Percentiles rank a stretch among this genome's conserved stretches.
phyloP scores from a whole-genome alignment of 179 eudicot genomes.

The Nepenthes alata region DNA sequence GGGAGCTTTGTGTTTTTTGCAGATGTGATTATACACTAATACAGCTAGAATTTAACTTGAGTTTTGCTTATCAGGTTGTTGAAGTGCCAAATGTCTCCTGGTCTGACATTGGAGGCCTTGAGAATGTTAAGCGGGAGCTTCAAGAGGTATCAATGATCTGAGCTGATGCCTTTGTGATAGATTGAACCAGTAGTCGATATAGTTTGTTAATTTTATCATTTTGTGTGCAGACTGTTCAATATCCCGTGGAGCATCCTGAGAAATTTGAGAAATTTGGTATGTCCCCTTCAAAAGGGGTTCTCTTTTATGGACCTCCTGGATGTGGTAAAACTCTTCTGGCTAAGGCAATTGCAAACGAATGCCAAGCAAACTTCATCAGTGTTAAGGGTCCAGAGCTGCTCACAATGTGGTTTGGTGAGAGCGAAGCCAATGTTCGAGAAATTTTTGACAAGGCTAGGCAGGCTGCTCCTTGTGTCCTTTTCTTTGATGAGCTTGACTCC shows the following conservation, averaged over 20 bases:
- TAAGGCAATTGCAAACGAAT: slow-evolving; percentile 85
- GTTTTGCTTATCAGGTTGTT: slow-evolving; percentile 36
- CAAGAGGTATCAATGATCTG: slow-evolving; percentile 46
- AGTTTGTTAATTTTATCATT: not conserved
- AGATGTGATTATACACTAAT: too few species aligned
- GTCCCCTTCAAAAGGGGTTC: slow-evolving; percentile 90
- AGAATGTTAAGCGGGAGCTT: slow-evolving; percentile 82
- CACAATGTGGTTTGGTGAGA: slow-evolving; percentile 94
- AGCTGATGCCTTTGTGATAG: not conserved
- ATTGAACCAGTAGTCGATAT: too few species aligned
- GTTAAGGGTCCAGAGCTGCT: slow-evolving; percentile 79
- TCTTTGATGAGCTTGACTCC: slow-evolving; percentile 82
- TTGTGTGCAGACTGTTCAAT: slow-evolving; percentile 66
- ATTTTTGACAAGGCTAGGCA: slow-evolving; percentile 80
- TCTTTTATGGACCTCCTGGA: slow-evolving; percentile 87
- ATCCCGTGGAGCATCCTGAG: slow-evolving; percentile 93
- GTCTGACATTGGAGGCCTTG: slow-evolving; percentile 90
- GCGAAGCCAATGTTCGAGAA: slow-evolving; percentile 86
- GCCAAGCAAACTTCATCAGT: slow-evolving; percentile 83
- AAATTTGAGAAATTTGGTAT: slow-evolving; percentile 87
- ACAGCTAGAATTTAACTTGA: too few species aligned
- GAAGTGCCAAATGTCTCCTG: slow-evolving; percentile 75
- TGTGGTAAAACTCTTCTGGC: slow-evolving; percentile 84
- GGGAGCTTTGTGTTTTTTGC: too few species aligned
- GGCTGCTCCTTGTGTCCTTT: slow-evolving; percentile 83